Evolutionary conservation across 1,139 yeast species (phyloP).

Genomic region (Zygosaccharomyces sapae): DNA sequence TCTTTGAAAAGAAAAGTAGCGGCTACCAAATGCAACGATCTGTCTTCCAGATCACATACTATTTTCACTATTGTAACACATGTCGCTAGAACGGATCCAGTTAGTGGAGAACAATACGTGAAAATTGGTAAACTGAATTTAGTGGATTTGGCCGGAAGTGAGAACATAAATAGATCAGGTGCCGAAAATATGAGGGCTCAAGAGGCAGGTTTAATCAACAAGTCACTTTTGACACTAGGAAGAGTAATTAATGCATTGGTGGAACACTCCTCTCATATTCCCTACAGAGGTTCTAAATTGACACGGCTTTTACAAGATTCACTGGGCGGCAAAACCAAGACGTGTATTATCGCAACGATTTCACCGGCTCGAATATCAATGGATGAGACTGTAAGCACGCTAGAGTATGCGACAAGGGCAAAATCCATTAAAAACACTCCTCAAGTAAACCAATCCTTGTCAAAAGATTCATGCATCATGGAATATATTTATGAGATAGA

Average conservation of each 20-base stretch:
- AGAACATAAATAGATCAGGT: conserved; percentile 74
- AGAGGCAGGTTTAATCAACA: conserved; percentile 87
- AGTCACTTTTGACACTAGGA: conserved; percentile 75
- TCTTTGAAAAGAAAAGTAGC: conserved; percentile 58
- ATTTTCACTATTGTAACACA: conserved; percentile 64
- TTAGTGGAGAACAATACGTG: conserved; percentile 41
- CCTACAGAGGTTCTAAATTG: conserved; percentile 80
- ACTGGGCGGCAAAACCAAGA: conserved; percentile 76
- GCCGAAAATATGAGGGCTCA: conserved; percentile 74
- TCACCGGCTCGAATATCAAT: conserved; percentile 71
- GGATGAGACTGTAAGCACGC: conserved; percentile 77
- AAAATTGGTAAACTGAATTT: conserved; percentile 64
- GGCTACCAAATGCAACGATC: conserved; percentile 63
- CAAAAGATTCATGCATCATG: conserved; percentile 47
- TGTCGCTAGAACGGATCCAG: conserved; percentile 40
- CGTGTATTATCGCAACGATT: conserved; percentile 74
- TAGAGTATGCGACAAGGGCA: conserved; percentile 82
- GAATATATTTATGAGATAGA: conserved; percentile 53
- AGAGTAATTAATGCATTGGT: conserved; percentile 74
- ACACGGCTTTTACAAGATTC: conserved; percentile 79
- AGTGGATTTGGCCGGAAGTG: conserved; percentile 89
- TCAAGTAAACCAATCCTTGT: conserved; percentile 52
- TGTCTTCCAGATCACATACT: conserved; percentile 72
- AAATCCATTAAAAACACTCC: conserved; percentile 73
- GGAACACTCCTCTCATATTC: conserved; percentile 61